phyloP scores from a whole-genome alignment of 1,284 basidiomycete species.

The Polyporus tsugae region DNA sequence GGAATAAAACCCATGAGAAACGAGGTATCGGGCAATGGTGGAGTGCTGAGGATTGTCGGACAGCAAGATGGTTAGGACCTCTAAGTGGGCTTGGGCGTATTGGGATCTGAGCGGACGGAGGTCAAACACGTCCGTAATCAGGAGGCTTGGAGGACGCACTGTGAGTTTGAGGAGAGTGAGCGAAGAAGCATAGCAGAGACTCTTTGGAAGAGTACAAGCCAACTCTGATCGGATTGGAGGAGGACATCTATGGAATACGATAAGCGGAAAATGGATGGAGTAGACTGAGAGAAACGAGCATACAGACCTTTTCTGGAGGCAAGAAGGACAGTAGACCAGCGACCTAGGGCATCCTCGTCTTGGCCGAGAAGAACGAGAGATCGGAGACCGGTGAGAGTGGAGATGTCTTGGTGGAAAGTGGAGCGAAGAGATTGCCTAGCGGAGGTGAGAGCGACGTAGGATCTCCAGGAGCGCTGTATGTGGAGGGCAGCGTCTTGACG shows the following conservation, averaged over 20 bases:
- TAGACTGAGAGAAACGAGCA: no score
- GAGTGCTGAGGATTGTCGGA: conserved; percentile 40
- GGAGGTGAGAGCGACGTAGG: conserved; percentile 48
- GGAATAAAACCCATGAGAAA: conserved; percentile 51
- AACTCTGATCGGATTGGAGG: conserved; percentile 55
- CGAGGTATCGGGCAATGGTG: conserved; percentile 49
- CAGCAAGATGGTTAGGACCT: conserved; percentile 50
- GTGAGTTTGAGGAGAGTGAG: conserved; percentile 55
- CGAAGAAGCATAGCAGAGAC: conserved; percentile 56
- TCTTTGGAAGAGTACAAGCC: conserved; percentile 64
- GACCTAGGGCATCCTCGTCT: conserved; percentile 59
- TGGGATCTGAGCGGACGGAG: conserved; percentile 44
- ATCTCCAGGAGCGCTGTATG: conserved; percentile 79
- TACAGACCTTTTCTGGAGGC: conserved; percentile 49
- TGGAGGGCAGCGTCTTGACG: conserved; percentile 62
- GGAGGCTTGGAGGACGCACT: conserved; percentile 47
- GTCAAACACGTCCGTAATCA: not conserved
- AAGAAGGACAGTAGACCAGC: conserved; percentile 59
- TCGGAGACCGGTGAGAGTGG: conserved; percentile 61
- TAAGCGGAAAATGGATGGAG: conserved; percentile 4
- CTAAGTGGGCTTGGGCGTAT: conserved; percentile 49
- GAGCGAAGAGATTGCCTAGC: conserved; percentile 53
- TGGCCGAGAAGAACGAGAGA: conserved; percentile 67
- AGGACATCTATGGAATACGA: conserved; percentile 47
- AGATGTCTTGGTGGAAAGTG: conserved; percentile 58